Evolutionary conservation across 257 asterid genomes (phyloP), one percentile per base, ranked within the genome.

Genomic region (Lycium barbarum): DNA sequence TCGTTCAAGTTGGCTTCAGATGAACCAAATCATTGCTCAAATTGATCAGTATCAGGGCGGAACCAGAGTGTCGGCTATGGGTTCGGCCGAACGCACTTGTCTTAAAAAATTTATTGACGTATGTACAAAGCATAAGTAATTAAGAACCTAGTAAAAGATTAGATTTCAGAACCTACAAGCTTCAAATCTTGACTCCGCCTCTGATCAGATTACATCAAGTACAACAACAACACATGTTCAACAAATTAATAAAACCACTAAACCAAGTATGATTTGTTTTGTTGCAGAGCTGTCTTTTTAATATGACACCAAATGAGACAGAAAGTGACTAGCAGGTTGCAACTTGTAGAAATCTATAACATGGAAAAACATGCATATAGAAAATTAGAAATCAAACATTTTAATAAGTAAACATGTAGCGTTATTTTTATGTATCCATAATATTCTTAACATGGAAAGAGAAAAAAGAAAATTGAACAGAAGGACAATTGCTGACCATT

Each of bases 401-500:
- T 58, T 18, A 53, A 53, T 53, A 10, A 53, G 2, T 53, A 58
- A 17, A 17, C 26, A 17, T 58, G 1, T 58, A 18, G 20, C 35
- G 38, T 63, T 63, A 22, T 20, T 22, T 22, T 22, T 3, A 22
- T 22, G 40, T 22, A 63, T n/a, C 20, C 36, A 20, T 61, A 61
- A 61, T 9, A 1, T 8, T 9, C 1, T 63, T 10, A 22, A 3
- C 68, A 63, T 8, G 71, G 43, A 65, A 63, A 20, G 9, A 9
- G 70, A 5, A 62, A 62, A 63, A 63, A 7, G n/a, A 40, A 38
- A 38, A 38, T 22, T 43, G 15, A 71, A 45, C 3, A 7, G 35
- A 5, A 47, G 61, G 43, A 6, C 7, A 11, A 5, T 11, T 1
- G 40, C 47, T 76, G 26, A 92, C 97, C 96, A 62, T 93, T 92